Base-by-base conservation (phyloP, 148 eudicot genomes). In the Limonium bicolor region DNA sequence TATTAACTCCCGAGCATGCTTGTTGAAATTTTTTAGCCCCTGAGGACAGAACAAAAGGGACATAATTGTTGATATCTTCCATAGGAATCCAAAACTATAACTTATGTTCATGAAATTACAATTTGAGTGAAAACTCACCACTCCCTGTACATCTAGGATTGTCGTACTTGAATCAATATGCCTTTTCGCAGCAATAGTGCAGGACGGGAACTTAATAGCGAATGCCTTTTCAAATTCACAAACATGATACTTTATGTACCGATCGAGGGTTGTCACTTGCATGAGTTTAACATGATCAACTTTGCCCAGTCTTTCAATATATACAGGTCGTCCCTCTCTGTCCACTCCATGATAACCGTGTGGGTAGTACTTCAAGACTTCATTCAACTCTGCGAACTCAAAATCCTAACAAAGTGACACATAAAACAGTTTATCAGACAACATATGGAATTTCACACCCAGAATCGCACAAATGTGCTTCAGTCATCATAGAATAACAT, bases 321-420 rank as follows among this genome's bases (percentile, higher is more conserved):
- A 83, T 25, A 88, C 71, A 38, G 94, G 97, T 50, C 97, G 68
- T 39, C 97, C 97, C 17, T 77, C 84, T 65, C 63, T 83, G 63
- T 88, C 96, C 56, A 88, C 90, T 0, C 96, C 96, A 50, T 88
- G 96, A 65, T 83, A 77, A 22, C 97, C 97, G 41, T 88, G 97
- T 13, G 97, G 97, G 50, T 88, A 88, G 59, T 88, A 72, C 47
- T 83, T 70, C 23, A 80, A 46, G 30, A 88, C 97, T 57, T 88
- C 92, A 27, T 74, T 70, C 35, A 58, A 38, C 73, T 88, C 97
- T 56, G 74, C 64, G 54, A 88, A 88, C 17, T 80, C 94, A 56
- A 77, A 88, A 42, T 83, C 97, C 97, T 87, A 57, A 31, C 7
- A 27, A 36, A 52, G 43, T 7, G 5, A 46, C 22, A 52, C n/a